Evolutionary conservation across 75 land plant species (phyloP).

Genomic region (Pinus albicaulis): DNA sequence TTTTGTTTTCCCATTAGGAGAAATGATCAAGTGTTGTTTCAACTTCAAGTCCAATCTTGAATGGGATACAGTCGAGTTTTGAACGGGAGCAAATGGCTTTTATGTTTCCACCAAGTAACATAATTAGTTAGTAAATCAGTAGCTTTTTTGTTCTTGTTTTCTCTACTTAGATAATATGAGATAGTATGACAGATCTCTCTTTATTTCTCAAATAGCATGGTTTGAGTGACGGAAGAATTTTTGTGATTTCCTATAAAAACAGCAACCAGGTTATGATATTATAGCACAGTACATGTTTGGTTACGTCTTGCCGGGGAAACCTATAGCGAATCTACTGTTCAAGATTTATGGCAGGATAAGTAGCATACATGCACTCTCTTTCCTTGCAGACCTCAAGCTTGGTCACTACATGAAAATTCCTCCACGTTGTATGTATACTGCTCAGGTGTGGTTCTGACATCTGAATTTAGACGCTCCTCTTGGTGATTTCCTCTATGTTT

Average conservation of each 20-base stretch:
- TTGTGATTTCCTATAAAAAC: slow-evolving; percentile 11
- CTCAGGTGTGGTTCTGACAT: slow-evolving; percentile 37
- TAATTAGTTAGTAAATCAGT: neutral
- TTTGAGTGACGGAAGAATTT: neutral
- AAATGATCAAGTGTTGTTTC: no score
- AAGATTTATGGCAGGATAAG: slow-evolving; percentile 94
- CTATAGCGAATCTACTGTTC: slow-evolving; percentile 87
- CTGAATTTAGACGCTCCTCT: neutral
- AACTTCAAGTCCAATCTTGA: no score
- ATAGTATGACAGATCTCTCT: neutral
- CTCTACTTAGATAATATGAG: neutral
- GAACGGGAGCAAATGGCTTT: no score
- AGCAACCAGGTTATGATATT: slow-evolving; percentile 89
- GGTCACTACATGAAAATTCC: slow-evolving; percentile 98
- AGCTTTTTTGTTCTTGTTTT: no score
- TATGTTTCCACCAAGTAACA: neutral
- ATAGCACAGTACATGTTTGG: slow-evolving; percentile 91
- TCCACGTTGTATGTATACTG: slow-evolving; percentile 91
- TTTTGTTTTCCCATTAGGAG: no score
- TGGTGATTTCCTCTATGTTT: neutral
- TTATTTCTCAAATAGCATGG: neutral
- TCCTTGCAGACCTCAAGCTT: slow-evolving; percentile 83
- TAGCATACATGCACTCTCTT: slow-evolving; percentile 79
- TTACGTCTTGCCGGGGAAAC: slow-evolving; percentile 78
- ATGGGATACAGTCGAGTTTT: no score